phyloP scores from a whole-genome alignment of 2,329 filamentous ascomycete genomes.

The Rhinocladiella mackenziei region DNA sequence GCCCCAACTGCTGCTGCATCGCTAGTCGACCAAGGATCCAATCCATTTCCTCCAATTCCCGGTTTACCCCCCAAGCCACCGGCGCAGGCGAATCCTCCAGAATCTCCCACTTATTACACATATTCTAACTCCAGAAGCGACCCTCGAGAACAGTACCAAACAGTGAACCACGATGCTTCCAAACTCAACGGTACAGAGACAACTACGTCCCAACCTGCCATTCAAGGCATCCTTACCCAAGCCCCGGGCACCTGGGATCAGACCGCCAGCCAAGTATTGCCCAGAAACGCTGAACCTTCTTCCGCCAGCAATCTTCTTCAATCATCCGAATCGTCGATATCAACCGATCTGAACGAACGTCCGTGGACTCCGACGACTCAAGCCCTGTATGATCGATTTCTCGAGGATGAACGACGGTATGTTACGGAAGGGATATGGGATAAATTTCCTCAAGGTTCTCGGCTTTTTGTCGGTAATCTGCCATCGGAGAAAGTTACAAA shows the following conservation, averaged over 20 bases:
- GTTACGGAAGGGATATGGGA: constrained; percentile 52
- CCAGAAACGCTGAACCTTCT: constrained; percentile 5
- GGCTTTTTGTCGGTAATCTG: constrained; percentile 63
- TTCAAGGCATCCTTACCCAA: constrained; percentile 12
- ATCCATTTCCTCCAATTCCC: constrained; percentile 36
- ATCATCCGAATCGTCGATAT: constrained; percentile 9
- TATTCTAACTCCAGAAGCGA: constrained; percentile 14
- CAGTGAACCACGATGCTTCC: constrained; percentile 9
- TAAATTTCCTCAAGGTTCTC: constrained; percentile 47
- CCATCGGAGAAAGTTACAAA: constrained; percentile 92
- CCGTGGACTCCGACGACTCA: constrained; percentile 48
- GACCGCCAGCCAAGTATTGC: constrained; percentile 5
- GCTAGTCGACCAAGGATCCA: constrained; percentile 31
- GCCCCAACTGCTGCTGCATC: constrained; percentile 30
- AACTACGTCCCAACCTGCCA: constrained; percentile 5
- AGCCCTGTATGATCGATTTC: constrained; percentile 49
- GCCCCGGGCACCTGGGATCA: constrained; percentile 15
- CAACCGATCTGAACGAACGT: constrained; percentile 36
- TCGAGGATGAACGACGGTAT: constrained; percentile 49
- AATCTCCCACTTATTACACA: constrained; percentile 31
- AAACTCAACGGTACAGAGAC: constrained; percentile 11
- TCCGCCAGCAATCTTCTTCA: constrained; percentile 10
- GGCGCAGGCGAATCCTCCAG: constrained; percentile 39
- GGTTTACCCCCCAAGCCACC: constrained; percentile 45
- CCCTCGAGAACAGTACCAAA: constrained; percentile 9